phyloP scores from a whole-genome alignment of 2,329 filamentous ascomycete species.

The Didymella keratinophila region DNA sequence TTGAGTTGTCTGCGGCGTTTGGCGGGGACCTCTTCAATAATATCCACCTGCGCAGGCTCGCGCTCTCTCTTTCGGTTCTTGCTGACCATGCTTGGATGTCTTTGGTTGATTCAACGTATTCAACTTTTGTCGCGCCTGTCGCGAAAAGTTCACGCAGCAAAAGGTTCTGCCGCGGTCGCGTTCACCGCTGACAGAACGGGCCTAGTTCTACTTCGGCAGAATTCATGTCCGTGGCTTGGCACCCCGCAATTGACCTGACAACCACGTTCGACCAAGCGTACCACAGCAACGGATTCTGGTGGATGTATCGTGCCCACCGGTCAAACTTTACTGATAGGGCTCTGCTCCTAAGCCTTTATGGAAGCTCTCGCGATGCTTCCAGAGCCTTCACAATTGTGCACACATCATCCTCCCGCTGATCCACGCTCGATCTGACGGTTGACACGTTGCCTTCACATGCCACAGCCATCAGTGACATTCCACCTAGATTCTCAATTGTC shows the following conservation, averaged over 20 bases:
- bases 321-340: slow-evolving; percentile 2
- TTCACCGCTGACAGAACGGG: slow-evolving; percentile 1
- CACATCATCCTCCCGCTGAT: not conserved
- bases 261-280: slow-evolving; percentile 18
- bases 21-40: slow-evolving; percentile 30
- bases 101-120: not conserved
- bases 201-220: slow-evolving; percentile 4
- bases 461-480: not conserved
- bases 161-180: slow-evolving; percentile 15
- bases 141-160: slow-evolving; percentile 12
- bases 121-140: not conserved
- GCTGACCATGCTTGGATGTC: slow-evolving; percentile 29
- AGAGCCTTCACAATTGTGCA: not conserved
- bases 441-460: slow-evolving; percentile 6
- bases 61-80: slow-evolving; percentile 42
- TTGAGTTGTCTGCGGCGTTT: slow-evolving; percentile 50
- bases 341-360: not conserved
- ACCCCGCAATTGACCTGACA: slow-evolving; percentile 20
- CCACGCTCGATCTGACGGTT: not conserved
- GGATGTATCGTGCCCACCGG: slow-evolving; percentile 11
- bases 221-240: slow-evolving; percentile 9
- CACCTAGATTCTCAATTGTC: not conserved
- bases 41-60: slow-evolving; percentile 29
- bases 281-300: slow-evolving; percentile 18
- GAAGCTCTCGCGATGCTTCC: not conserved